Evolutionary conservation across 2,329 filamentous ascomycete genomes (phyloP).

Genomic region (Hypoxylon sp.): DNA sequence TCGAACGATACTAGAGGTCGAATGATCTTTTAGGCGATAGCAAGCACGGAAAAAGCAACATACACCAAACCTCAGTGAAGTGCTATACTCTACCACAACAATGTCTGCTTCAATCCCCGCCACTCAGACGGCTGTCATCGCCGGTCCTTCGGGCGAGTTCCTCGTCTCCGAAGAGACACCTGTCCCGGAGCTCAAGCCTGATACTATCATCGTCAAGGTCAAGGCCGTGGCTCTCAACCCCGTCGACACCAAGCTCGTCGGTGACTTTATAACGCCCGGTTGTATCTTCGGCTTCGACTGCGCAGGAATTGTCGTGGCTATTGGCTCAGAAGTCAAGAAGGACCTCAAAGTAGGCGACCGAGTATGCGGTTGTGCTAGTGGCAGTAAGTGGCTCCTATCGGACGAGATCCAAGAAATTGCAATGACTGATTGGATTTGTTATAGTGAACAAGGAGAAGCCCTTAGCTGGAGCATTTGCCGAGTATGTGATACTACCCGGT

Average conservation of each 20-base stretch:
- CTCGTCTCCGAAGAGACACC: slow-evolving; percentile 29
- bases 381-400: slow-evolving; percentile 7
- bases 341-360: slow-evolving; percentile 54
- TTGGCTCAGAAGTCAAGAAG: slow-evolving; percentile 40
- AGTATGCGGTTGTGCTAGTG: slow-evolving; percentile 52
- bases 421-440: not conserved
- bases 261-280: slow-evolving; percentile 31
- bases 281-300: slow-evolving; percentile 47
- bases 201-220: slow-evolving; percentile 37
- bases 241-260: slow-evolving; percentile 45
- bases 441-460: slow-evolving; percentile 35
- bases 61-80: slow-evolving; percentile 5
- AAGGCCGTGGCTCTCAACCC: slow-evolving; percentile 48
- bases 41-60: slow-evolving; percentile 12
- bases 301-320: slow-evolving; percentile 43
- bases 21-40: slow-evolving; percentile 24
- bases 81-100: slow-evolving; percentile 6
- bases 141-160: slow-evolving; percentile 24
- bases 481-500: slow-evolving; percentile 53
- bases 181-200: slow-evolving; percentile 33
- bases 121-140: slow-evolving; percentile 34
- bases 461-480: slow-evolving; percentile 55
- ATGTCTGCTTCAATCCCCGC: slow-evolving; percentile 30
- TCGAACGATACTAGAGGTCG: slow-evolving; percentile 23
- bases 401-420: not conserved